phyloP scores from a whole-genome alignment of 1,139 yeast genomes.

The Lodderomyces parapsilosis region DNA sequence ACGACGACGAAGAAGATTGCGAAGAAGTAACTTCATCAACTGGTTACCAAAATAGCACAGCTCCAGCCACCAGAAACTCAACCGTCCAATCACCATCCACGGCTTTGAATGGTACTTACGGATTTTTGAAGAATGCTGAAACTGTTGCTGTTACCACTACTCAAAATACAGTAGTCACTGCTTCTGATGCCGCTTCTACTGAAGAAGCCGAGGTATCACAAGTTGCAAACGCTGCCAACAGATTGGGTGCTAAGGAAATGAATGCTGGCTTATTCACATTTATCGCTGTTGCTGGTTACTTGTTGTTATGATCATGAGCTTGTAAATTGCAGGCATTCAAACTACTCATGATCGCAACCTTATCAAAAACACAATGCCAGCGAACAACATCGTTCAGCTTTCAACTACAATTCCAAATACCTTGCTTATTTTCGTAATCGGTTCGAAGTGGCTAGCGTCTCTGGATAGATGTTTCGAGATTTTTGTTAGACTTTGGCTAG shows the following conservation, averaged over 20 bases:
- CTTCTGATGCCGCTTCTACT: not conserved
- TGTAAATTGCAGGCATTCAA: slow-evolving; percentile 1
- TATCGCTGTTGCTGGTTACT: slow-evolving; percentile 6
- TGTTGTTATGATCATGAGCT: not conserved
- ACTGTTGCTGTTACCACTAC: slow-evolving; percentile 2
- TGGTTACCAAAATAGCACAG: not conserved
- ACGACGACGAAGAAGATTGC: slow-evolving; percentile 15
- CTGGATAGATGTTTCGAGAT: no score
- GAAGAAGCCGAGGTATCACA: slow-evolving; percentile 12
- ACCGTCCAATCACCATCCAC: not conserved
- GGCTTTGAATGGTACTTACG: not conserved
- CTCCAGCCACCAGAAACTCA: not conserved
- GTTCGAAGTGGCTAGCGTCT: not conserved
- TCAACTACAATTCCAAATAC: not conserved
- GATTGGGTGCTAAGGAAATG: slow-evolving; percentile 3
- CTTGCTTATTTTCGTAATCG: slow-evolving; percentile 1
- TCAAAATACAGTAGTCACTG: not conserved
- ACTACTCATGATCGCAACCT: no score
- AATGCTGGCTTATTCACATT: slow-evolving; percentile 3
- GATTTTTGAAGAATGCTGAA: slow-evolving; percentile 4
- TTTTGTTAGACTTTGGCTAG: not conserved
- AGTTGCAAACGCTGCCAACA: slow-evolving; percentile 12
- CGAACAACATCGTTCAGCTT: not conserved
- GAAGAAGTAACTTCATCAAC: slow-evolving; percentile 4
- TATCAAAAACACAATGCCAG: no score